These are phyloP conservation scores for Pythium aquatile DNA, from an alignment of 352 stramenopile genomes.

Conservation along the genomic window DNA sequence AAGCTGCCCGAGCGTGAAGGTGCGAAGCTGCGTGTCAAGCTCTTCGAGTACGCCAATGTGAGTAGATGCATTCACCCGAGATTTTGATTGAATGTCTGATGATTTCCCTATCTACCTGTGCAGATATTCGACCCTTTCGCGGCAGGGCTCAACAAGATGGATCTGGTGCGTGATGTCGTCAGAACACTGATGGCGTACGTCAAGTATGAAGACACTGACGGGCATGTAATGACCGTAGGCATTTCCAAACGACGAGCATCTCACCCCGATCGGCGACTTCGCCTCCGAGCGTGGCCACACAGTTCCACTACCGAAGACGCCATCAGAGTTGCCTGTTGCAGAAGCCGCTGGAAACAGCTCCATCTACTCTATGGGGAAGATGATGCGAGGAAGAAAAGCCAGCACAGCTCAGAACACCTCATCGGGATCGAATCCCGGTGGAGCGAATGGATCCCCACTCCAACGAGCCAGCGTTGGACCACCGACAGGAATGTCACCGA, in stretches of 20 bases:
- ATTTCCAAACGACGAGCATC: slow-evolving; percentile 77
- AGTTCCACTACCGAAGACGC: slow-evolving; percentile 55
- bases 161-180: slow-evolving; percentile 39
- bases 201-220: neutral
- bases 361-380: slow-evolving; percentile 71
- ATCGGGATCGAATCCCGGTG: slow-evolving; percentile 14
- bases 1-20: slow-evolving; percentile 77
- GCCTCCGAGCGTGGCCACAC: slow-evolving; percentile 66
- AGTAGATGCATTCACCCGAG: neutral
- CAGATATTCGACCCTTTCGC: slow-evolving; percentile 83
- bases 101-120: neutral
- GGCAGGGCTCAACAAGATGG: slow-evolving; percentile 64
- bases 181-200: neutral
- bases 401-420: slow-evolving; percentile 43
- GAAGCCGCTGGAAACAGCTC: slow-evolving; percentile 43
- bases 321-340: slow-evolving; percentile 50
- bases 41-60: slow-evolving; percentile 64
- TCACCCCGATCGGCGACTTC: slow-evolving; percentile 78
- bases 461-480: slow-evolving; percentile 18
- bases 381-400: slow-evolving; percentile 50
- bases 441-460: slow-evolving; percentile 15
- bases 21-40: slow-evolving; percentile 56
- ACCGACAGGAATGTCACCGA: slow-evolving; percentile 20
- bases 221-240: slow-evolving; percentile 32
- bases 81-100: neutral